Evolutionary conservation across 2,329 filamentous ascomycete species (phyloP), one percentile per base, ranked within the genome.

Genomic region (Xylaria sp.): DNA sequence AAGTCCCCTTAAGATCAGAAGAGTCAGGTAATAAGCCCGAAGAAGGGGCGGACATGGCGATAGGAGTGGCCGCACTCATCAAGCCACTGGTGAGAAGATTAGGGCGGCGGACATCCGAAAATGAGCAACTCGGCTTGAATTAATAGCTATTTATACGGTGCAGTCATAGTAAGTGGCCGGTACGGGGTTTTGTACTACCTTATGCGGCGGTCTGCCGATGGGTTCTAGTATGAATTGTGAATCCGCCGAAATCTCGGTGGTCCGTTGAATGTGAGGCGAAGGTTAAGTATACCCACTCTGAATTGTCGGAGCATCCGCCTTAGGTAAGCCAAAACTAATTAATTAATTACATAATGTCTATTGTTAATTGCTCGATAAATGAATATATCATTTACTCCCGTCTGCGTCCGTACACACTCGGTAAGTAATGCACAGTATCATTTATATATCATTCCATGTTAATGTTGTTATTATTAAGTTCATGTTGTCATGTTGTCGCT

Each of bases 51-150:
- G 70, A 66, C 64, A 72, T 66, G 25, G 18, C 53, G 39, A 45
- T 43, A 34, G 23, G 36, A 43, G 23, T 53, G 15, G 28, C 32
- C 34, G 28, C 36, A 60, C 48, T 20, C 41, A 48, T 48, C n/a
- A 60, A 55, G 59, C 55, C 34, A 41, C 55, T 20, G 20, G 48
- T 36, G 45, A 28, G 13, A 13, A 50, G 23, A 34, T 53, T 32
- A n/a, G 50, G 36, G 63, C 63, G 62, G 36, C 68, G 68, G 63
- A 70, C 63, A 63, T 70, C 62, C 65, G 68, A 70, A 25, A 7
- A 30, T 15, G 20, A 45, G n/a, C 15, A 57, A 48, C 46, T 23
- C 23, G 20, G 43, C 30, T 41, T 18, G 12, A 10, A 23, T 5
- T 36, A 45, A 28, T 57, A 52, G 28, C 20, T 43, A 45, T 52